Base-by-base conservation (phyloP, 1,284 basidiomycete species). In the Wallemia mellicola region DNA sequence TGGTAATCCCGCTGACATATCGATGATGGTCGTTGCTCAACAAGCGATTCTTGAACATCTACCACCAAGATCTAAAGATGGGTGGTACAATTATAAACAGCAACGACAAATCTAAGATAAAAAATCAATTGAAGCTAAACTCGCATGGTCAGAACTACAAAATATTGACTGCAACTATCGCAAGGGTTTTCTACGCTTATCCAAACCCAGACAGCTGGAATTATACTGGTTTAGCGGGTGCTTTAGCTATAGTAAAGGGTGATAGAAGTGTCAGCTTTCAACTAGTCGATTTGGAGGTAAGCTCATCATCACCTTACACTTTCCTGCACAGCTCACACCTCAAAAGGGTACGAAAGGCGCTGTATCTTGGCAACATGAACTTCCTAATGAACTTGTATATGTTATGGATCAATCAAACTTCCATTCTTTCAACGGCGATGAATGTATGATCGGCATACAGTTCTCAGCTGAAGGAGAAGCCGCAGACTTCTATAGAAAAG, bases 391-490 rank as follows among this genome's bases (percentile, higher is more conserved):
- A n/a, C 38, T 48, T n/a, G 38, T 48, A 5, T 48, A 48, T n/a
- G 22, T 48, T 48, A 48, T 48, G 38, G 38, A 48, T n/a, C 38
- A 48, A 22, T 22, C 38, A 48, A 48, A 48, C 19, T 48, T 48
- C 38, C 38, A 48, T n/a, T 17, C 14, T n/a, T 48, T 48, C 19
- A 48, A 48, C 38, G 38, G 38, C 19, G 38, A 86, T 83, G 75
- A 81, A 64, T 88, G 82, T 66, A 82, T 86, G 79, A 77, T 96
- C 66, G 91, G 86, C 0, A 76, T 96, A 62, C 86, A 89, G 24
- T 96, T 94, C 67, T 77, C 85, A 1, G 82, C 88, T 58, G 87
- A 94, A 68, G 71, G 74, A 24, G 92, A 96, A 67, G 92, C 89
- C 0, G 80, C 79, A 66, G 74, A 79, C n/a, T 80, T 96, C 63